Base-by-base conservation (phyloP, 2,329 filamentous ascomycete genomes). In the Fusarium sacchari region DNA sequence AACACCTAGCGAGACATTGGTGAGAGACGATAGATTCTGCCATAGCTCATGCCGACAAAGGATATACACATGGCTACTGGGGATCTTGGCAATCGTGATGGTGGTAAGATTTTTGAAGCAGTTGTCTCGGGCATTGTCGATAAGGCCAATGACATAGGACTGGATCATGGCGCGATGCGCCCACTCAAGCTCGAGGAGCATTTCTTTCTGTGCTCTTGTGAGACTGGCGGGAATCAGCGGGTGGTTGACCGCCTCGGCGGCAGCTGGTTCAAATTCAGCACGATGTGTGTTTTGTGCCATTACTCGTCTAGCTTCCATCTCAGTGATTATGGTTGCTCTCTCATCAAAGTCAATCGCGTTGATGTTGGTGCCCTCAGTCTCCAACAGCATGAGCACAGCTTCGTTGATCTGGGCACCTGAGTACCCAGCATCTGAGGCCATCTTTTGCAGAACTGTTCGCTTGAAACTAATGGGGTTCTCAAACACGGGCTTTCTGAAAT, bases 151-250 rank as follows among this genome's bases (percentile, higher is more conserved):
- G 72, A 90, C 87, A 73, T 91, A 93, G 2, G 91, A 92, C 55
- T 91, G 88, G 52, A 93, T 84, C 78, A 93, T 91, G 24, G 91
- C 91, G 60, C 88, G 84, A 72, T 93, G 91, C 12, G 91, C 91
- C 89, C 91, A 93, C 59, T 90, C 88, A 7, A 90, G 88, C 78
- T 93, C 91, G 42, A 92, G 82, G 4, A 94, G 81, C 88, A 92
- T 91, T 79, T 93, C 90, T 59, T 87, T 89, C 78, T 94, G 92
- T n/a, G 88, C 84, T 65, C 84, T 85, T 2, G 88, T 88, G n/a
- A 93, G 85, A 37, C 84, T 82, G 5, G 83, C 82, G 7, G 90
- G 90, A 44, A 87, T 85, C n/a, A 91, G 78, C 9, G 81, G 75
- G 40, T 73, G 60, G 36, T 81, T 70, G 78, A 72, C 75, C 43